Evolutionary conservation across 2,329 filamentous ascomycete genomes (phyloP), one percentile per base, ranked within the genome.

Genomic region (Stagonosporopsis chrysanthemi): DNA sequence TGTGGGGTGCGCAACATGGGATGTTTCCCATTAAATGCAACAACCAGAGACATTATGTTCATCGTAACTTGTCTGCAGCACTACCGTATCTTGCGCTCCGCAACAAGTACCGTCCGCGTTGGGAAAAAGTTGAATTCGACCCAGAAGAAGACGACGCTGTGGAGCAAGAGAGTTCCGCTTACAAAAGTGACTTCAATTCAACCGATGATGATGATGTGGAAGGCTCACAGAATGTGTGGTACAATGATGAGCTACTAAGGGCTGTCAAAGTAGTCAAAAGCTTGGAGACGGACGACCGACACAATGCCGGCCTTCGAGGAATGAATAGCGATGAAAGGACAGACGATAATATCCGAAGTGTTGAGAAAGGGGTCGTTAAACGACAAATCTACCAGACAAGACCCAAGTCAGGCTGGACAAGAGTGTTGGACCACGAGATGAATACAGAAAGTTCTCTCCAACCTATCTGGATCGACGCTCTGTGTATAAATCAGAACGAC

Each of bases 401-500:
- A n/a, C 2, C 11, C 6, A 6, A 12, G 22, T 15, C 14, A 28
- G 24, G 22, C 17, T 29, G 19, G 39, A 44, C 12, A 12, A 38
- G 17, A 9, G 24, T 24, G 3, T 40, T 24, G 11, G 4, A 15
- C 4, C 12, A 24, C 9, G 14, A 28, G 36, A 17, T 11, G 2
- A 11, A 12, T 31, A 4, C 26, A 8, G 14, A 26, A 8, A 23
- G 3, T 12, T 36, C 24, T 9, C 17, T 44, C 17, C 26, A 9
- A 3, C 38, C 52, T 2, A 46, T 52, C 9, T 62, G 60, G 60
- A 48, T 56, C 8, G 63, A 66, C 40, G 61, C 58, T 1, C 4
- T 64, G 4, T 66, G 61, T 41, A 66, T 66, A 23, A 60, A 62
- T 26, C 61, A 66, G 24, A 15, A 31, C 2, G 52, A 64, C 28